Base-by-base conservation (phyloP, 208 protist species). In the Polymyxa betae region DNA sequence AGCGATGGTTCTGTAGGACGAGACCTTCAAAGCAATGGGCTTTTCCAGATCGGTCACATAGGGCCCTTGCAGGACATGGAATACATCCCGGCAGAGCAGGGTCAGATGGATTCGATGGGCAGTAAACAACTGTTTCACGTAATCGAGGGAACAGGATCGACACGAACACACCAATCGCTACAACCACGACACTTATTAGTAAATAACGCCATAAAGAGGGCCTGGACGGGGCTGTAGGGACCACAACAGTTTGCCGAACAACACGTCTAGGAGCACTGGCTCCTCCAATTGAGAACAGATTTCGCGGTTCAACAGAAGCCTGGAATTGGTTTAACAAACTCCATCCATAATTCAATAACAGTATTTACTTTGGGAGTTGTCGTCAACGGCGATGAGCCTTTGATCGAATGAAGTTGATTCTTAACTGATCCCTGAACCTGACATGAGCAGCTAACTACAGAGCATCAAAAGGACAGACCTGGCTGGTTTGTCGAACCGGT, bases 221-320 rank as follows among this genome's bases (percentile, higher is more conserved):
- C n/a, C n/a, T 82, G 12, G 72, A 43, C 5, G 72, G 40, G 35
- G 72, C 10, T n/a, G 16, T 12, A 16, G 72, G n/a, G 5, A 82
- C 72, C 5, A 82, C 72, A 35, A 82, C 72, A 35, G 72, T 82
- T 35, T 82, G 72, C 5, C 72, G 72, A 20, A 82, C 40, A 20
- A 82, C 72, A 35, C 72, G n/a, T 20, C 72, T 5, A 82, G 72
- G 72, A n/a, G 16, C 35, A 20, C 16, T 40, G 10, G 72, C 16
- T 5, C 35, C 35, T 82, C 72, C 35, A 5, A 43, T 16, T 35
- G 72, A 82, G n/a, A 82, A 82, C 5, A 82, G 72, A 5, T 82
- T 82, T n/a, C 72, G 72, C 5, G 72, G 72, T 82, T 82, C 16
- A 20, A 82, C 72, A 40, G 72, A 5, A n/a, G 72, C 35, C 72